These are phyloP conservation scores for Entomophthora muscae DNA, from an alignment of 371 early-diverging fungal species.

Conservation along the genomic window DNA sequence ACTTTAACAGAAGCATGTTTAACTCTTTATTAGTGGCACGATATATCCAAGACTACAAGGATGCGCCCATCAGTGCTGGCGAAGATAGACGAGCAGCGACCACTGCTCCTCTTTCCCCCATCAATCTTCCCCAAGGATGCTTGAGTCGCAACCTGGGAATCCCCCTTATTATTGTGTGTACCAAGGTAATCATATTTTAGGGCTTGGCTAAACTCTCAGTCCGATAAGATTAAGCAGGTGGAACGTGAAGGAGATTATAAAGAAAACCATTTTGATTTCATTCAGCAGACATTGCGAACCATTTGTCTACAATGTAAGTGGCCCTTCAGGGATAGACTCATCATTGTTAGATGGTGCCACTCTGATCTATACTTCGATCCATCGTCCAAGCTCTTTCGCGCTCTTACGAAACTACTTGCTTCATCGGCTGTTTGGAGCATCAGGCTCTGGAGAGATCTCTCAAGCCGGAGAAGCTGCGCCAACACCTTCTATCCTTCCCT, in stretches of 20 bases:
- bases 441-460: not conserved
- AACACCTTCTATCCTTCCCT: slow-evolving; percentile 7
- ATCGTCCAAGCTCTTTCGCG: slow-evolving; percentile 54
- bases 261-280: slow-evolving; percentile 87
- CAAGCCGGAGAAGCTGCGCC: not conserved
- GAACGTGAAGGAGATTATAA: slow-evolving; percentile 72
- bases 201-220: slow-evolving; percentile 22
- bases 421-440: slow-evolving; percentile 38
- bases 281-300: slow-evolving; percentile 81
- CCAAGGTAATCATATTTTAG: slow-evolving; percentile 40
- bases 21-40: slow-evolving; percentile 24
- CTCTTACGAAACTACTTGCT: slow-evolving; percentile 66
- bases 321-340: not conserved
- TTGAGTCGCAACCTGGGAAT: slow-evolving; percentile 71
- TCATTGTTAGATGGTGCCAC: slow-evolving; percentile 69
- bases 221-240: slow-evolving; percentile 52
- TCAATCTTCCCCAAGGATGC: slow-evolving; percentile 49
- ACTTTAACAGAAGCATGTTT: not conserved
- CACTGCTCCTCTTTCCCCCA: slow-evolving; percentile 12
- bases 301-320: slow-evolving; percentile 75
- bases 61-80: slow-evolving; percentile 17
- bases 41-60: slow-evolving; percentile 37
- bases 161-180: slow-evolving; percentile 75
- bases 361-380: slow-evolving; percentile 73
- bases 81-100: slow-evolving; percentile 8